Evolutionary conservation across 306 rosid species (phyloP), one percentile per base, ranked within the genome.

Genomic region (Mucuna pruriens): DNA sequence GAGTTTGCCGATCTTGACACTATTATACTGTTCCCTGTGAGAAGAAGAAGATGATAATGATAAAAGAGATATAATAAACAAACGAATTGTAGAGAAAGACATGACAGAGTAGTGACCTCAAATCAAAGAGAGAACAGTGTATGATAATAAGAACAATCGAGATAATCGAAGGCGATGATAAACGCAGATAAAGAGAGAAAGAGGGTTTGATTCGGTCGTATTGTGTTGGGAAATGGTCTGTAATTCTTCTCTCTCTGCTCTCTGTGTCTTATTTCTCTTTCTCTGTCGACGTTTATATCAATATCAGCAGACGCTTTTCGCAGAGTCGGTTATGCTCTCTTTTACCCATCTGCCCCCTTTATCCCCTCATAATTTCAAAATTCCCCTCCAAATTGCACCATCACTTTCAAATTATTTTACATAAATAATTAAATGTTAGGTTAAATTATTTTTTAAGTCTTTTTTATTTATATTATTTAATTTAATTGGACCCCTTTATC

Each of bases 111-210:
- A n/a, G 19, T 38, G 0, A 84, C 86, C 86, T 78, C 69, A 54
- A 84, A 82, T 72, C 48, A 34, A 84, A 54, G 64, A 78, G 80
- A 16, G 71, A 84, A 84, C 78, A 42, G 65, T 55, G 76, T 7
- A 12, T 0, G 3, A 62, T 3, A 25, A 46, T 1, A 0, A 63
- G 2, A 8, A 71, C 3, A 60, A 45, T 62, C 13, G 75, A 39
- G 58, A 44, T n/a, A 78, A 65, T 25, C 61, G 55, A 82, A 66
- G 52, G 49, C 20, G 79, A 42, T 55, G 1, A 5, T 29, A 71
- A 72, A 77, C 51, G 68, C 19, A 72, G 66, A n/a, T n/a, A n/a
- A 12, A 11, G 52, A 26, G 58, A 48, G 38, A 44, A 33, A 61
- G 55, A 44, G 63, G 85, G 71, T 42, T 84, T 64, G 83, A 61